A percentile compares a stretch with the other conserved stretches of the same genome.
These are phyloP conservation scores for Friedmanniomyces endolithicus DNA, from an alignment of 495 filamentous ascomycete species.

Conservation along the genomic window DNA sequence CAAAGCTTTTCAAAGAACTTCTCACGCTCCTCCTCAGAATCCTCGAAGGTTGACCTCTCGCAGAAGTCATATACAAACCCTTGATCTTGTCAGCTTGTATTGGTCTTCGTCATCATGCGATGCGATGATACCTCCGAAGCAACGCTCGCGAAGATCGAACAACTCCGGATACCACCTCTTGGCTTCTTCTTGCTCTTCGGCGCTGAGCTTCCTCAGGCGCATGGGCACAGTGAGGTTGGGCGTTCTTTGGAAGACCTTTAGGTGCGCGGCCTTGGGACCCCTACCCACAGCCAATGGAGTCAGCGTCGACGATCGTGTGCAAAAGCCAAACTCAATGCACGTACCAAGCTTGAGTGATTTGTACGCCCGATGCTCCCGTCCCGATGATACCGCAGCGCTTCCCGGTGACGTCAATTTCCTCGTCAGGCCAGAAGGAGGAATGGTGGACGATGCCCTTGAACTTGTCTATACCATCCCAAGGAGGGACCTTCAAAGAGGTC, in stretches of 20 bases:
- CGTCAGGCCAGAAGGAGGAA: constrained; percentile 47
- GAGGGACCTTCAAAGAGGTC: constrained; percentile 30
- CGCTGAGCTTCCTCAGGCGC: constrained; percentile 15
- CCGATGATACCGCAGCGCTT: constrained; percentile 48
- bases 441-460: constrained; percentile 46
- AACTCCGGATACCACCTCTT: constrained; percentile 38
- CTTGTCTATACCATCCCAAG: constrained; percentile 40
- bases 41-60: constrained; percentile 35
- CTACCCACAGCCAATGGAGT: background rate
- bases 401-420: constrained; percentile 35
- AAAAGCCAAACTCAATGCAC: background rate
- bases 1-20: constrained; percentile 37
- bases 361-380: constrained; percentile 40
- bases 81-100: too few relatives aligned
- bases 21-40: constrained; percentile 35
- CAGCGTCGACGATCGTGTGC: too few relatives aligned
- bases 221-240: constrained; percentile 22
- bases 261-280: constrained; percentile 27
- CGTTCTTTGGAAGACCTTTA: constrained; percentile 40
- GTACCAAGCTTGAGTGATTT: constrained; percentile 37
- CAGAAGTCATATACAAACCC: constrained; percentile 34
- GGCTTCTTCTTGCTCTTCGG: constrained; percentile 25
- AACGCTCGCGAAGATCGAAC: constrained; percentile 33
- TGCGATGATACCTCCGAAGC: constrained; percentile 33
- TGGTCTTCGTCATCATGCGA: too few relatives aligned